Evolutionary conservation across 225 moss, liverwort and hornwort genomes (phyloP).

Genomic region (Takakia lepidozioides): DNA sequence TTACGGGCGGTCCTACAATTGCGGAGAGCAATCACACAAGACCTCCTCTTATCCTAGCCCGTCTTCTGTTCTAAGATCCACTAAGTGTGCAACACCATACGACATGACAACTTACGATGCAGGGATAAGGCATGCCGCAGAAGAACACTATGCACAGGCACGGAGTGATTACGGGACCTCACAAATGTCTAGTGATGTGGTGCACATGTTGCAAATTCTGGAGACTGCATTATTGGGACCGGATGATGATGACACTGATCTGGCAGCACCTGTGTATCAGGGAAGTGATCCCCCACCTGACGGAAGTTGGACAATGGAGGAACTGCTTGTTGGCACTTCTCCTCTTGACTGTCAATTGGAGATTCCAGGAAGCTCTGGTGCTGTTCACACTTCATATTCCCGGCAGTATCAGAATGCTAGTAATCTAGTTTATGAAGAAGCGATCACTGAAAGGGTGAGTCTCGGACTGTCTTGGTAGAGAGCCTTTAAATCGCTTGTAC

Average conservation of each 20-base stretch:
- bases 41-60: constrained; percentile 16
- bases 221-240: constrained; percentile 47
- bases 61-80: constrained; percentile 25
- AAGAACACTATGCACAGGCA: constrained; percentile 20
- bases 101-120: constrained; percentile 15
- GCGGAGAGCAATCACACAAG: constrained; percentile 14
- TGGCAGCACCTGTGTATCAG: constrained; percentile 19
- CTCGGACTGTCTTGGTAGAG: neutral
- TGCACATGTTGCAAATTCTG: constrained; percentile 39
- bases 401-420: constrained; percentile 7
- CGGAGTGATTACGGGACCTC: constrained; percentile 20
- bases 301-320: constrained; percentile 47
- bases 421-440: constrained; percentile 14
- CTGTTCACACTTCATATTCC: constrained; percentile 1
- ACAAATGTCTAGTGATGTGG: constrained; percentile 17
- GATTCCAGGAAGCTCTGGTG: constrained; percentile 7
- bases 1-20: constrained; percentile 14
- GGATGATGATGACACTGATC: constrained; percentile 21
- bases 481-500: neutral
- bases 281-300: constrained; percentile 25
- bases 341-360: constrained; percentile 13
- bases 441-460: constrained; percentile 7
- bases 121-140: constrained; percentile 19
- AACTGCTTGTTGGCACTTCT: constrained; percentile 24
- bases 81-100: constrained; percentile 8